A percentile compares a stretch with the other conserved stretches of the same genome.
Conservation (phyloP, 208 protist species). For the Leishmania guyanensis region DNA sequence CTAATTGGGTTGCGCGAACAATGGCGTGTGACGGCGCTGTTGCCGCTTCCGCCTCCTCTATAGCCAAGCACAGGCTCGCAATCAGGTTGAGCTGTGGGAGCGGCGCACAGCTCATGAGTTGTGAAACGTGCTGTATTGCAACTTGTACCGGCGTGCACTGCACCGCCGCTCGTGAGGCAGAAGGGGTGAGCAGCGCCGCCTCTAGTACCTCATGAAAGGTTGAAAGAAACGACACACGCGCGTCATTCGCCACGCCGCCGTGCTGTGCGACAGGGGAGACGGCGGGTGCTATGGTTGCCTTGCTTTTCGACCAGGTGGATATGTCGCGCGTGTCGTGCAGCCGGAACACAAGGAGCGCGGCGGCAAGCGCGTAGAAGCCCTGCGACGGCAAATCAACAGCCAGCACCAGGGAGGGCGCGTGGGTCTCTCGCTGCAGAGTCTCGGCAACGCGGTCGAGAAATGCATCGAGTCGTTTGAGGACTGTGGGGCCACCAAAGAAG, state of each 20-base stretch:
- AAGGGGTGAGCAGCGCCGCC: constrained; percentile 2
- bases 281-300: background rate
- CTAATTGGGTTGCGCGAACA: constrained; percentile 24
- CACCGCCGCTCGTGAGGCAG: background rate
- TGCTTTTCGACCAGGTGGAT: background rate
- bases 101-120: background rate
- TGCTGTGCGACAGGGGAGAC: no score
- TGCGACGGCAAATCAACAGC: constrained; percentile 17
- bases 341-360: constrained; percentile 19
- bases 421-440: background rate
- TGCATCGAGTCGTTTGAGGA: constrained; percentile 5
- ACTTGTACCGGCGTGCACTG: background rate
- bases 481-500: constrained; percentile 7
- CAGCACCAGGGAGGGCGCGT: constrained; percentile 15
- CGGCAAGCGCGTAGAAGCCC: constrained; percentile 28
- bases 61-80: background rate
- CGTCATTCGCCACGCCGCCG: background rate
- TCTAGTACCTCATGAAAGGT: constrained; percentile 17
- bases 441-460: constrained; percentile 16
- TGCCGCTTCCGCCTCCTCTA: constrained; percentile 14
- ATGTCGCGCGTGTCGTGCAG: constrained; percentile 15
- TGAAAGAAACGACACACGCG: constrained; percentile 14
- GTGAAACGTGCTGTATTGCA: background rate
- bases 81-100: constrained; percentile 14
- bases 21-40: constrained; percentile 5